Evolutionary conservation across 768 basidiomycete species (phyloP).

Genomic region (Rhodosporidiobolus sp.): DNA sequence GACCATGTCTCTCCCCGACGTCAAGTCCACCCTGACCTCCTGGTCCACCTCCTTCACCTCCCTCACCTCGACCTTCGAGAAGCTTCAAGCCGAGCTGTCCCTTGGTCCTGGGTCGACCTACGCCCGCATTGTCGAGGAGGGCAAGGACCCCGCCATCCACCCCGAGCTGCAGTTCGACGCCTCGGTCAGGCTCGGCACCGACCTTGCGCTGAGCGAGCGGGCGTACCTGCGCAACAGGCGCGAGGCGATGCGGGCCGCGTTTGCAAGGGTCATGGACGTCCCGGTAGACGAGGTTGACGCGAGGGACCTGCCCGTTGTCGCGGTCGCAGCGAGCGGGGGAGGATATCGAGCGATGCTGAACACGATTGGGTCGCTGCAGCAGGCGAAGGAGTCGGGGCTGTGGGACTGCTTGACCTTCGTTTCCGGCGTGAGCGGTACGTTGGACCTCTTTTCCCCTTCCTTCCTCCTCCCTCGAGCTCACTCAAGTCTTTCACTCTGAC

Average conservation of each 20-base stretch:
- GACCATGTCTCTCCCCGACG: constrained; percentile 35
- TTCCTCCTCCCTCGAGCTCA: not conserved
- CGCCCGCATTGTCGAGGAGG: constrained; percentile 64
- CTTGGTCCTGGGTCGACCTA: constrained; percentile 75
- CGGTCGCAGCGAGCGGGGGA: constrained; percentile 47
- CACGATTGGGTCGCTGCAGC: constrained; percentile 44
- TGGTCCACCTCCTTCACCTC: constrained; percentile 87
- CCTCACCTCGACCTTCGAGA: constrained; percentile 6
- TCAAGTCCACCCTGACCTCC: constrained; percentile 83
- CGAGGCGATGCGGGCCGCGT: constrained; percentile 40
- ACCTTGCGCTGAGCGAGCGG: constrained; percentile 44
- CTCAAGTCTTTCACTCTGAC: not conserved
- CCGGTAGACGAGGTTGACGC: constrained; percentile 43
- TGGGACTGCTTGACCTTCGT: constrained; percentile 46
- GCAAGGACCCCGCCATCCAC: constrained; percentile 39
- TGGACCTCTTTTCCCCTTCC: not conserved
- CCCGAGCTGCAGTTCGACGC: constrained; percentile 48
- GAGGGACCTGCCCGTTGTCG: constrained; percentile 47
- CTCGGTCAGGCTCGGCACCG: constrained; percentile 45
- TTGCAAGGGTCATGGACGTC: constrained; percentile 46
- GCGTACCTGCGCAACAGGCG: constrained; percentile 45
- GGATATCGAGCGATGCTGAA: constrained; percentile 47
- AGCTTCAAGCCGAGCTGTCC: constrained; percentile 25
- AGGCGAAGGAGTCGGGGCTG: constrained; percentile 43
- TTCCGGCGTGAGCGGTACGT: constrained; percentile 43